Percentiles rank a stretch among this genome's conserved stretches.
These are phyloP conservation scores for Kalanchoe fedtschenkoi DNA, from an alignment of 164 flowering plant species.

Conservation along the genomic window DNA sequence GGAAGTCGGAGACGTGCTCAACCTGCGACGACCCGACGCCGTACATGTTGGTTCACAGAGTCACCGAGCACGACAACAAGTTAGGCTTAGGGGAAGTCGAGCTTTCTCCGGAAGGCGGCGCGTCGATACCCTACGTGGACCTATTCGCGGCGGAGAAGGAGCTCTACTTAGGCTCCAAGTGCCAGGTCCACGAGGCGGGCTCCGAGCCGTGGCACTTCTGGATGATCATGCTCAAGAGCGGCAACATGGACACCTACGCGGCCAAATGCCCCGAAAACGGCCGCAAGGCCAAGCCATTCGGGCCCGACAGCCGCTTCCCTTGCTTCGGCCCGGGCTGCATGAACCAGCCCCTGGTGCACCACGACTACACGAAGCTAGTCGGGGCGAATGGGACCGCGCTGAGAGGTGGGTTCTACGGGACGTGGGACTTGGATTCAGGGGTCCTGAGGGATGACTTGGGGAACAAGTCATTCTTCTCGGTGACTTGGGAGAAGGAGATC, in stretches of 20 bases:
- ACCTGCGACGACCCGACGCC: no score
- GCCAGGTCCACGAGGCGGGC: slow-evolving; percentile 39
- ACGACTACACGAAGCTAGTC: slow-evolving; percentile 22
- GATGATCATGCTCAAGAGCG: slow-evolving; percentile 84
- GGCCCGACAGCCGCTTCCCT: slow-evolving; percentile 38
- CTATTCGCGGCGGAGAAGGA: slow-evolving; percentile 67
- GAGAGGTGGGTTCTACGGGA: slow-evolving; percentile 62
- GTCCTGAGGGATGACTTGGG: slow-evolving; percentile 12
- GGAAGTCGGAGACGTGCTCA: no score
- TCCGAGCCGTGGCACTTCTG: slow-evolving; percentile 38
- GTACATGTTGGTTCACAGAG: no score
- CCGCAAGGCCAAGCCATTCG: slow-evolving; percentile 30
- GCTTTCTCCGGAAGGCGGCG: no score
- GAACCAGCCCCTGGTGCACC: slow-evolving; percentile 60
- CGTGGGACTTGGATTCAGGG: slow-evolving; percentile 49
- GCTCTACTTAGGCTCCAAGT: slow-evolving; percentile 48
- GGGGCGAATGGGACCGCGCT: slow-evolving; percentile 16
- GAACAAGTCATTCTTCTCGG: slow-evolving; percentile 33
- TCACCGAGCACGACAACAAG: no score
- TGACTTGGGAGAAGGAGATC: slow-evolving; percentile 65
- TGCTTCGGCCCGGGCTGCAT: slow-evolving; percentile 68
- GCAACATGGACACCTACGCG: slow-evolving; percentile 50
- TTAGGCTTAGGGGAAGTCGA: no score
- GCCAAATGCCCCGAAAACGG: slow-evolving; percentile 64
- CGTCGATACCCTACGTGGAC: no score